phyloP scores from a whole-genome alignment of 306 rosid species.

The Cicer cuneatum region DNA sequence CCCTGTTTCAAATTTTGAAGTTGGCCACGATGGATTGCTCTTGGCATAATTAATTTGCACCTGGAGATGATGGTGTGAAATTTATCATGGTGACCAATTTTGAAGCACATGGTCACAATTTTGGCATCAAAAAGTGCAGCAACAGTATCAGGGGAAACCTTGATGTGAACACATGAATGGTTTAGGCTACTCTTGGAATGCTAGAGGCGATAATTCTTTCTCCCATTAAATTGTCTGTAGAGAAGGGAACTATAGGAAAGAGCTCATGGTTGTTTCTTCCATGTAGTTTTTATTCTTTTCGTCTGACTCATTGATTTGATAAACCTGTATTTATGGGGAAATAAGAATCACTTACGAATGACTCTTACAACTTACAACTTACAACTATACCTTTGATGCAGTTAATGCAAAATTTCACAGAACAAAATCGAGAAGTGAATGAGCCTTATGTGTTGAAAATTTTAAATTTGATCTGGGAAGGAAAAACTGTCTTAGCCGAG shows the following conservation, averaged over 20 bases:
- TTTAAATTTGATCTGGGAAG: constrained; percentile 19
- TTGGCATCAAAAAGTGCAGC: constrained; percentile 37
- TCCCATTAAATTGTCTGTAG: constrained; percentile 13
- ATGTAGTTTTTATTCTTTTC: constrained; percentile 37
- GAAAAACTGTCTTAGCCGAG: neutral
- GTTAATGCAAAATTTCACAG: constrained; percentile 39
- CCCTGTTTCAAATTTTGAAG: constrained; percentile 78
- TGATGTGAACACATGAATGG: constrained; percentile 30
- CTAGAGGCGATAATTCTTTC: constrained; percentile 2
- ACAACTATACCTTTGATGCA: constrained; percentile 36
- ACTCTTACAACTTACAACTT: constrained; percentile 16
- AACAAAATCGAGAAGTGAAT: neutral
- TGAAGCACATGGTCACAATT: constrained; percentile 40
- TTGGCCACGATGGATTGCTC: constrained; percentile 74
- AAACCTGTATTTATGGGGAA: constrained; percentile 33
- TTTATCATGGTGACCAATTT: constrained; percentile 11
- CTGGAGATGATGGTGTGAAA: constrained; percentile 17
- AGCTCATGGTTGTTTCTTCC: neutral
- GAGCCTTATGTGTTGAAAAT: neutral
- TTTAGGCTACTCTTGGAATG: constrained; percentile 27
- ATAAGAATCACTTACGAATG: constrained; percentile 38
- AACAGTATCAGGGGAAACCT: constrained; percentile 28
- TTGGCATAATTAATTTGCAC: constrained; percentile 65
- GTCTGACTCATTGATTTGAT: constrained; percentile 28
- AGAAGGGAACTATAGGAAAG: constrained; percentile 37